Evolutionary conservation across 441 rosid genomes (phyloP), one percentile per base, ranked within the genome.

Genomic region (Erodium chrysanthum): DNA sequence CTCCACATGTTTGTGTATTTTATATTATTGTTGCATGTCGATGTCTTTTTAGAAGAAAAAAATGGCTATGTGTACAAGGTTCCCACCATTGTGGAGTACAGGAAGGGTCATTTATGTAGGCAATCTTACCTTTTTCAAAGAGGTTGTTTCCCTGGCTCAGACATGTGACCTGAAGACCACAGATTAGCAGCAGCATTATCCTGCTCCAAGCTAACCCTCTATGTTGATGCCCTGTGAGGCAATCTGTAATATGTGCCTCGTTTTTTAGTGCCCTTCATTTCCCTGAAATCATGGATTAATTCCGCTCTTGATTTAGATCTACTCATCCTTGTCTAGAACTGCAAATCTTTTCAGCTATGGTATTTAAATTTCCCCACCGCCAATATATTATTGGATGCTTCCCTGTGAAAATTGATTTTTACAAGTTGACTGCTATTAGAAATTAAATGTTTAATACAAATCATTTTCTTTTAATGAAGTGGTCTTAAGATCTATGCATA

Each of bases 371-470:
- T 58, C 27, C 62, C 27, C 62, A 8, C 1, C 21, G 14, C n/a
- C 62, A 58, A 20, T 58, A 20, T 20, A 58, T 48, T 67, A 44
- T 21, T 60, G 27, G 12, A 37, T 37, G 42, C 42, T 37, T 37
- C 42, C 42, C 42, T 52, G 22, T 35, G 40, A 46, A 20, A 29
- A 29, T 42, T 66, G 33, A 9, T 59, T 23, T 21, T 65, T 50
- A 15, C 35, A 27, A 64, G 18, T 69, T 63, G 59, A 42, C 66
- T 33, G 3, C 18, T 22, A 73, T 58, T 23, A 59, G 64, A 59
- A 23, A 23, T 67, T 33, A 67, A 25, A 8, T 66, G 54, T 15
- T 15, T 60, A 18, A 29, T 50, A 6, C 52, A 12, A 14, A 58
- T 64, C 9, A 29, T 21, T 17, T 54, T 15, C 10, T 70, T 70